phyloP scores from a whole-genome alignment of 805 yeast species.

The Sugiyamaella valdiviana region DNA sequence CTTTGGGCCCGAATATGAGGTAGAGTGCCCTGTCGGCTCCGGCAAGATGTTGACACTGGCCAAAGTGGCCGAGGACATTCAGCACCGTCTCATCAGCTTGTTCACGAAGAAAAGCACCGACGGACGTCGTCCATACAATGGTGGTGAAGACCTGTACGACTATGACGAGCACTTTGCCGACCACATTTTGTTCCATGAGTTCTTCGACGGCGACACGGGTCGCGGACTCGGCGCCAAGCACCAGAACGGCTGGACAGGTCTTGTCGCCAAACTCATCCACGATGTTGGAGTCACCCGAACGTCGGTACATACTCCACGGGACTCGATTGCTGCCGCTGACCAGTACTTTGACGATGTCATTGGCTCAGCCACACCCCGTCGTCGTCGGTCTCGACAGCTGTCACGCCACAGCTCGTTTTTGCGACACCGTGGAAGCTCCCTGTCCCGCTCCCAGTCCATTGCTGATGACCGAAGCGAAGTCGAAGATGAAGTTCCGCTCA shows the following conservation, averaged over 20 bases:
- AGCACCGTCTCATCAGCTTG: slow-evolving; percentile 73
- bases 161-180: slow-evolving; percentile 70
- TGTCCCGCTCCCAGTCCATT: slow-evolving; percentile 1
- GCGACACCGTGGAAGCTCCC: slow-evolving; percentile 2
- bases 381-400: slow-evolving; percentile 6
- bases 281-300: slow-evolving; percentile 70
- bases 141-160: slow-evolving; percentile 40
- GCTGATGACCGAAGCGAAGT: not conserved
- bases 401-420: slow-evolving; percentile 8
- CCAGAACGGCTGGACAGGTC: slow-evolving; percentile 95
- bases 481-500: not conserved
- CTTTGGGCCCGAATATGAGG: slow-evolving; percentile 78
- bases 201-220: slow-evolving; percentile 91
- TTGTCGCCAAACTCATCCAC: slow-evolving; percentile 86
- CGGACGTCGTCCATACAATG: slow-evolving; percentile 56
- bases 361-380: slow-evolving; percentile 2
- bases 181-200: slow-evolving; percentile 73
- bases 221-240: slow-evolving; percentile 90
- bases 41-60: slow-evolving; percentile 73
- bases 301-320: slow-evolving; percentile 36
- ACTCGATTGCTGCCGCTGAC: slow-evolving; percentile 31
- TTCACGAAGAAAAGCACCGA: slow-evolving; percentile 57
- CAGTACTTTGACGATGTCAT: slow-evolving; percentile 33
- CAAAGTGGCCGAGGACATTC: slow-evolving; percentile 84
- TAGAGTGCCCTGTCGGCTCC: slow-evolving; percentile 82